Percentiles rank a stretch among this genome's conserved stretches.
These are phyloP conservation scores for Acanthamoeba divionensis DNA, from an alignment of 208 protist species.

Conservation along the genomic window DNA sequence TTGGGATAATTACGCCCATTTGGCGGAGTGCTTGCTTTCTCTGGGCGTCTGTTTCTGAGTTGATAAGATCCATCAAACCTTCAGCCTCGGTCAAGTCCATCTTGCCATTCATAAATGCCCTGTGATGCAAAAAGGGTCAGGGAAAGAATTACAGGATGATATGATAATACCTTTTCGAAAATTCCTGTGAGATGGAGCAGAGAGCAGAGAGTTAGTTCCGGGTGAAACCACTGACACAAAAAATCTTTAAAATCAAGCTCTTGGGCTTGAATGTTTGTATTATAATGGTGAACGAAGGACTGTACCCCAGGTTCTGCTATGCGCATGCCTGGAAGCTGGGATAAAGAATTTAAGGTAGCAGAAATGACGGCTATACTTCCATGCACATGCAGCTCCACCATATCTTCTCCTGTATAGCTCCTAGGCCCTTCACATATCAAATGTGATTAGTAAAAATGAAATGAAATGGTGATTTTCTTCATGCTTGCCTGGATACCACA, in stretches of 20 bases:
- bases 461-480: background rate
- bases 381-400: slow-evolving; percentile 83
- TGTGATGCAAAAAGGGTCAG: background rate
- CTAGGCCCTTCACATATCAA: background rate
- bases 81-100: slow-evolving; percentile 82
- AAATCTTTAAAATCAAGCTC: too few species aligned
- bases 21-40: slow-evolving; percentile 72
- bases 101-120: slow-evolving; percentile 71
- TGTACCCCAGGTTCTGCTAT: slow-evolving; percentile 77
- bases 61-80: slow-evolving; percentile 79
- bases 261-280: too few species aligned
- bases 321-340: background rate
- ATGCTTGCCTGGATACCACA: slow-evolving; percentile 33
- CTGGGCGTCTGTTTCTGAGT: slow-evolving; percentile 79
- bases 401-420: slow-evolving; percentile 82
- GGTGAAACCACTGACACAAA: too few species aligned
- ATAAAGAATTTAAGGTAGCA: slow-evolving; percentile 63
- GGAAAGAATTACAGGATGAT: background rate
- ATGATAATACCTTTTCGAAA: background rate
- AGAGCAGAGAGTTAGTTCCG: slow-evolving; percentile 47
- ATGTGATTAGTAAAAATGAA: background rate
- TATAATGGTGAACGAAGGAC: too few species aligned
- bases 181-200: background rate
- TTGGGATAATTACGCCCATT: slow-evolving; percentile 60
- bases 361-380: slow-evolving; percentile 74